Conservation (phyloP, 2,329 filamentous ascomycete species). For the Amauroascus niger region DNA sequence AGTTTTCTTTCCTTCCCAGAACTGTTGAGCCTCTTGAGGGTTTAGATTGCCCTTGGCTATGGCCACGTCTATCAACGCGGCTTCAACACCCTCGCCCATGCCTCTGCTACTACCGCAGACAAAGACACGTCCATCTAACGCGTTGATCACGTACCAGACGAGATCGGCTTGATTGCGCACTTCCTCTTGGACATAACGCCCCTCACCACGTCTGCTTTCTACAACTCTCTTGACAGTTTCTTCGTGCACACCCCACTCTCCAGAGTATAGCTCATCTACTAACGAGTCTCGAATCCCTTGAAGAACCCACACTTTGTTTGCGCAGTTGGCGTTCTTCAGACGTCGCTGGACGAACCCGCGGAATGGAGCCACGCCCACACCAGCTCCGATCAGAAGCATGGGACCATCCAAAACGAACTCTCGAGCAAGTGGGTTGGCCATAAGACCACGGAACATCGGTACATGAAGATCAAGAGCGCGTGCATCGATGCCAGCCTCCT, state of each 20-base stretch:
- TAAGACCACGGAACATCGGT: conserved; percentile 96
- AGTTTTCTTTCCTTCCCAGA: conserved; percentile 87
- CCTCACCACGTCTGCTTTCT: conserved; percentile 64
- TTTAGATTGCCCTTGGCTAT: conserved; percentile 87
- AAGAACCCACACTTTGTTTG: conserved; percentile 95
- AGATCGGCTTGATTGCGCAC: conserved; percentile 82
- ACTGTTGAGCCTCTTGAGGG: conserved; percentile 68
- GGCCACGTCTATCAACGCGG: conserved; percentile 76
- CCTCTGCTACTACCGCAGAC: conserved; percentile 92
- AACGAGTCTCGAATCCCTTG: conserved; percentile 90
- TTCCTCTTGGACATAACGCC: conserved; percentile 93
- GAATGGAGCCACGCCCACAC: conserved; percentile 95
- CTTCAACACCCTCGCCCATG: conserved; percentile 94
- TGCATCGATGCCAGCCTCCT: conserved; percentile 48
- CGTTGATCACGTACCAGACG: conserved; percentile 97
- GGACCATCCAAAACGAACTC: conserved; percentile 90
- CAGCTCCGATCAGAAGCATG: conserved; percentile 94
- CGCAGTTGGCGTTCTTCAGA: conserved; percentile 87
- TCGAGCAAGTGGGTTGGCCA: conserved; percentile 89
- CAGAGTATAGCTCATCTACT: conserved; percentile 90
- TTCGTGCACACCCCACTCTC: conserved; percentile 92
- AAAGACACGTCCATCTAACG: conserved; percentile 89
- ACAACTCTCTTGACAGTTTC: conserved; percentile 75
- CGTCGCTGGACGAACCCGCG: conserved; percentile 92
- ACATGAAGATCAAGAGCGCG: conserved; percentile 57